Base-by-base conservation (phyloP, 805 yeast species). In the Candida ipomoeae region DNA sequence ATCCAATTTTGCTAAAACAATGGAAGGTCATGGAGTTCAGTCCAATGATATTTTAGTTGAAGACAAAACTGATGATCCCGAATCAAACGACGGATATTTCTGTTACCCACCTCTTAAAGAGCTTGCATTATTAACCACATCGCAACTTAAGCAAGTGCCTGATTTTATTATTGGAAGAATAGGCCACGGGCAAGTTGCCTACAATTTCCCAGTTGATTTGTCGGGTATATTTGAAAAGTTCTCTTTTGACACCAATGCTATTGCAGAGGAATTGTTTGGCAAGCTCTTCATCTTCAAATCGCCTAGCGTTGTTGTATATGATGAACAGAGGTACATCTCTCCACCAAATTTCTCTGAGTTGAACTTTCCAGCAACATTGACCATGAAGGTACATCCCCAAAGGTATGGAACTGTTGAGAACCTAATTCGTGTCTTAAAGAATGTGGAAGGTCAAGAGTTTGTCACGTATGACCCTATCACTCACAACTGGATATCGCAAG, bases 401-500 rank as follows among this genome's bases (percentile, higher is more conserved):
- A 23, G 74, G 73, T 23, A 64, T 68, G 10, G 79, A 79, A 39
- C 67, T 74, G 40, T 69, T 75, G 59, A 51, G 5, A 65, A 73
- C 21, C 79, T 78, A 59, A 75, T 84, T 26, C 74, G 73, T 44
- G 72, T 71, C 47, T 70, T 85, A 45, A 79, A 80, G 54, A 74
- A 70, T 44, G 68, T 75, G 56, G 76, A 60, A 33, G 96, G 91
- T 5, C 89, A 85, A 84, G 83, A 84, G 54, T 89, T 87, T 62
- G 73, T 91, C 13, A 84, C 90, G 4, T 90, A 84, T 62, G 90
- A 87, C 59, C 89, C 90, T 3, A 74, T 83, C 29, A 79, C 81
- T 5, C 88, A 89, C 34, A 67, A 79, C 4, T 90, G 91, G 89
- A 82, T 85, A 1, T 90, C 89, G 67, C 80, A 75, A 58, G 97